Evolutionary conservation across 768 basidiomycete species (phyloP), one percentile per base, ranked within the genome.

Genomic region (Leucogyrophana mollusca): DNA sequence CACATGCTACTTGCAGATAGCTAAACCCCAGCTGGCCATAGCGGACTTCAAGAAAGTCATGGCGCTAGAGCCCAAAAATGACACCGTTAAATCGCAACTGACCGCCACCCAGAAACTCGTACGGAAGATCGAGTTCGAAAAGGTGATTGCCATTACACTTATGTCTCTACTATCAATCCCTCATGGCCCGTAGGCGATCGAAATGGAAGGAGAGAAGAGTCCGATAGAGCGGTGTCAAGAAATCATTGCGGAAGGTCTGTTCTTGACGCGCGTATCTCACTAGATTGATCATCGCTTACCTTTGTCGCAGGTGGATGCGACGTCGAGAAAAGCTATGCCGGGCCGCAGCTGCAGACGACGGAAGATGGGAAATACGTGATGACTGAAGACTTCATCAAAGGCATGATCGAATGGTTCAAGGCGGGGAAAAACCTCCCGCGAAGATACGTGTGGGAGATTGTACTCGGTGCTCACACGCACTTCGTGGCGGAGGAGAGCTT

Each of bases 391-490:
- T 99, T 97, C 64, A 73, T 99, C 51, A 76, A 78, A 52, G 76
- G 70, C 32, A 94, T 98, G 93, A 83, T 96, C 40, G 73, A 84
- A 52, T 90, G 84, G 83, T 98, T 96, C 71, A 94, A 94, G 72
- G 79, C 83, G 35, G 94, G 93, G n/a, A 96, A 96, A 64, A 76
- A 85, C n/a, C 68, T 98, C 38, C 83, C 92, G 4, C 83, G 85
- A 65, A 78, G 94, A 66, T 87, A 93, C 50, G 93, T 86, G 21
- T 97, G 93, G 94, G 93, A 98, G 69, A 97, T 99, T 55, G 78
- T 94, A 18, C 73, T 99, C 13, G 93, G 90, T 9, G 93, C 90
- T 50, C 79, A 89, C 61, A 76, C 80, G 16, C 72, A 79, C 16
- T 85, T 98, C 57, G 72, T 73, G 13, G 78, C 83, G 56, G 91